Conservation (phyloP, 73 alveolate genomes). For the Blepharisma stoltei region DNA sequence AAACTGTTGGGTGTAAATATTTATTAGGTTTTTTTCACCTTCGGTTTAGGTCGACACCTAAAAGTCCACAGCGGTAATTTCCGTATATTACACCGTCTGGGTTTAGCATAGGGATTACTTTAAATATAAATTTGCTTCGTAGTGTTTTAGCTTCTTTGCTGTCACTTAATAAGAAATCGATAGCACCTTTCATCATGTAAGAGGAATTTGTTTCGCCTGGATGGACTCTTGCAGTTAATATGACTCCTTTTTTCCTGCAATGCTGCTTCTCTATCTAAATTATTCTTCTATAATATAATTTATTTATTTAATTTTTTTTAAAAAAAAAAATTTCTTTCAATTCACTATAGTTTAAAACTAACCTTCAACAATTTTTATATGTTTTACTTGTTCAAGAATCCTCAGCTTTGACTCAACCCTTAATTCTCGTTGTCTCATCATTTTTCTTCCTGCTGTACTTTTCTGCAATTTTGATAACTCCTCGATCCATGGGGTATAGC, state of each 20-base stretch:
- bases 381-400: constrained; percentile 7
- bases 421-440: constrained; percentile 2
- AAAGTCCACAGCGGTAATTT: constrained; percentile 69
- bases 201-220: constrained; percentile 98
- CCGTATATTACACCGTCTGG: constrained; percentile 99
- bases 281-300: too few relatives aligned
- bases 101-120: constrained; percentile 98
- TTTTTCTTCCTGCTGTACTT: constrained; percentile 25
- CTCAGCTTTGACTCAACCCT: neutral
- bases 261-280: neutral
- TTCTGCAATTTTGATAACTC: neutral
- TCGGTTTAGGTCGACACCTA: constrained; percentile 99
- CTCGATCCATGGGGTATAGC: constrained; percentile 5
- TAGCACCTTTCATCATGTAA: constrained; percentile 65
- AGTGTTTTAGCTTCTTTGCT: constrained; percentile 72
- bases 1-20: constrained; percentile 93
- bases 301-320: too few relatives aligned
- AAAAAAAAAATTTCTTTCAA: too few relatives aligned
- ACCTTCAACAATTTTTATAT: neutral
- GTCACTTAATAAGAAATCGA: constrained; percentile 87
- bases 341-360: too few relatives aligned
- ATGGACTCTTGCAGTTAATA: constrained; percentile 95
- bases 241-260: constrained; percentile 56
- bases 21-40: constrained; percentile 96
- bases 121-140: constrained; percentile 81